Percentiles rank a stretch among this genome's conserved stretches.
Conservation (phyloP, 768 basidiomycete species). For the Termitomyces eurrhizus region DNA sequence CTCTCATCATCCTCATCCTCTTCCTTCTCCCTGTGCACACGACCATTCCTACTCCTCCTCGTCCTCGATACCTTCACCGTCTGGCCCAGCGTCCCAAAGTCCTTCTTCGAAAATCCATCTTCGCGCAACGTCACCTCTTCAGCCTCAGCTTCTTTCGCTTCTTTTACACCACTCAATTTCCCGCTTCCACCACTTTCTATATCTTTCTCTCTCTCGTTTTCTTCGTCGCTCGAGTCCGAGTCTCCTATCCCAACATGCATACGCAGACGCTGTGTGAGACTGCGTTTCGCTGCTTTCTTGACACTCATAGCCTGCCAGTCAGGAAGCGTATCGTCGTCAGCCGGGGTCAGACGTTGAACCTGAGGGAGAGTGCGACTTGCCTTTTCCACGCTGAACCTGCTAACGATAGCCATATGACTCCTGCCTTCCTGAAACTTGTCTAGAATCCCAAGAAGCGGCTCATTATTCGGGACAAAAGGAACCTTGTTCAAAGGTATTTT, state of each 20-base stretch:
- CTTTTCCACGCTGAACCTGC: constrained; percentile 67
- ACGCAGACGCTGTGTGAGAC: constrained; percentile 74
- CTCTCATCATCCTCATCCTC: constrained; percentile 3
- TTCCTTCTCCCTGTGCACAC: not conserved
- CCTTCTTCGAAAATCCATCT: constrained; percentile 19
- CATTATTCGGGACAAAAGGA: constrained; percentile 82
- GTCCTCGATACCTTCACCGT: not conserved
- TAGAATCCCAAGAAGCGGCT: constrained; percentile 78
- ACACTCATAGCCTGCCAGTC: constrained; percentile 59
- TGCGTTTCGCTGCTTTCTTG: constrained; percentile 79
- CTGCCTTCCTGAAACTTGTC: constrained; percentile 89
- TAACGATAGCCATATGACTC: constrained; percentile 90
- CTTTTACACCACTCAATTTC: constrained; percentile 22
- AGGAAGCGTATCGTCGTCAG: not conserved
- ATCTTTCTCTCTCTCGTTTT: constrained; percentile 25
- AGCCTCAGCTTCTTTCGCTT: constrained; percentile 17
- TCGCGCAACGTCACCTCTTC: constrained; percentile 25
- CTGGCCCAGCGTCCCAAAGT: constrained; percentile 4
- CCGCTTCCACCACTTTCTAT: constrained; percentile 23
- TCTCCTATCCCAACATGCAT: constrained; percentile 66
- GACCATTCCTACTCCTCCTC: not conserved
- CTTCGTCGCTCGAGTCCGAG: constrained; percentile 39
- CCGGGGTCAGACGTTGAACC: not conserved
- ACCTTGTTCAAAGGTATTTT: constrained; percentile 85
- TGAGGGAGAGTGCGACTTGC: constrained; percentile 17